Evolutionary conservation across 306 rosid species (phyloP).

Genomic region (Luffa aegyptiaca): DNA sequence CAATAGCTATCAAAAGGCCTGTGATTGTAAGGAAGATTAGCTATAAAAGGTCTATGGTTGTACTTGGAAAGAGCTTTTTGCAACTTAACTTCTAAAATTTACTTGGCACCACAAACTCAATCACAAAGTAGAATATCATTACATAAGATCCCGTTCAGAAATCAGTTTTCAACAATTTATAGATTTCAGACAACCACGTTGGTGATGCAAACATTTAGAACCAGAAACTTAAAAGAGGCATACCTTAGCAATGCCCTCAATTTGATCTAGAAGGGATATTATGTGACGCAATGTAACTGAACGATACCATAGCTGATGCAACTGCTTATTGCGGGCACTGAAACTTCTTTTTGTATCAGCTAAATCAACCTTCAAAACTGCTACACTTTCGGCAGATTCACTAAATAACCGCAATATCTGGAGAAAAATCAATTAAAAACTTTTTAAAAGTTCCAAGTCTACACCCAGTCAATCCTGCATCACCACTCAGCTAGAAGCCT

Average conservation of each 20-base stretch:
- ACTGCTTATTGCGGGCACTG: slow-evolving; percentile 90
- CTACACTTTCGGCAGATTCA: slow-evolving; percentile 76
- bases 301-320: slow-evolving; percentile 99
- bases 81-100: background rate
- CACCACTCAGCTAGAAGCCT: background rate
- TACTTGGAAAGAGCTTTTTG: background rate
- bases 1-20: background rate
- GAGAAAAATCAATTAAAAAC: slow-evolving; percentile 2
- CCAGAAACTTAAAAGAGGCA: slow-evolving; percentile 5
- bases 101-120: no score
- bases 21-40: background rate
- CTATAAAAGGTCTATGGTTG: background rate
- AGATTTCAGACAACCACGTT: background rate
- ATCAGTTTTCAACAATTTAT: background rate
- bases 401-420: slow-evolving; percentile 97
- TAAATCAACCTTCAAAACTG: slow-evolving; percentile 77
- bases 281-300: slow-evolving; percentile 95
- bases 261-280: slow-evolving; percentile 94
- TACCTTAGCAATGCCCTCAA: slow-evolving; percentile 97
- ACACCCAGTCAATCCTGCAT: background rate
- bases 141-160: background rate
- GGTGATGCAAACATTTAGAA: background rate
- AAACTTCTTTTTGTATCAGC: slow-evolving; percentile 77
- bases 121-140: background rate
- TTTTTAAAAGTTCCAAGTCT: background rate